phyloP scores from a whole-genome alignment of 2,329 filamentous ascomycete genomes.

The Leptosphaerulina australis region DNA sequence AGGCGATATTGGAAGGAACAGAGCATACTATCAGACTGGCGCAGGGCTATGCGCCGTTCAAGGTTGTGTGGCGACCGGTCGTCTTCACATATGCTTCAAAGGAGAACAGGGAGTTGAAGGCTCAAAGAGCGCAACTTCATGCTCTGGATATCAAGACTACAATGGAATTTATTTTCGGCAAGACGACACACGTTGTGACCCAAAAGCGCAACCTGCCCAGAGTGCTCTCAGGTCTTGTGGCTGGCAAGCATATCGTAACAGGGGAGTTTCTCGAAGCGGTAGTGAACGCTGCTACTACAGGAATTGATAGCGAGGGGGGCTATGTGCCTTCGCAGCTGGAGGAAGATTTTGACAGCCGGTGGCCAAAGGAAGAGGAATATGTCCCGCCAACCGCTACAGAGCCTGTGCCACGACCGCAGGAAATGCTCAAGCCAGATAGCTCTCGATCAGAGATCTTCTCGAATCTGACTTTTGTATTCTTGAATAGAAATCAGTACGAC shows the following conservation, averaged over 20 bases:
- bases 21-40: constrained; percentile 74
- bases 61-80: constrained; percentile 78
- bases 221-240: constrained; percentile 83
- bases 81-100: constrained; percentile 83
- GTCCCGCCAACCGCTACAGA: constrained; percentile 79
- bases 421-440: constrained; percentile 74
- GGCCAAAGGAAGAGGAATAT: constrained; percentile 75
- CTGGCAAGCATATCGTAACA: constrained; percentile 77
- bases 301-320: constrained; percentile 47
- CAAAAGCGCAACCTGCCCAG: constrained; percentile 90
- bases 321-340: constrained; percentile 69
- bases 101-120: constrained; percentile 60
- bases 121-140: constrained; percentile 69
- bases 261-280: constrained; percentile 76
- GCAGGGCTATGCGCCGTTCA: constrained; percentile 68
- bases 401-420: constrained; percentile 68
- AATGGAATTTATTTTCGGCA: constrained; percentile 69
- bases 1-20: constrained; percentile 31
- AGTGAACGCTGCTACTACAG: constrained; percentile 61
- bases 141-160: constrained; percentile 87
- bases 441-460: constrained; percentile 75
- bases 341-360: constrained; percentile 75
- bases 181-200: constrained; percentile 86
- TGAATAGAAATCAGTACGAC: constrained; percentile 75
- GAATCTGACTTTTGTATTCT: constrained; percentile 88